Conservation (phyloP, 257 asterid genomes). For the Parsonsia alboflavescens region DNA sequence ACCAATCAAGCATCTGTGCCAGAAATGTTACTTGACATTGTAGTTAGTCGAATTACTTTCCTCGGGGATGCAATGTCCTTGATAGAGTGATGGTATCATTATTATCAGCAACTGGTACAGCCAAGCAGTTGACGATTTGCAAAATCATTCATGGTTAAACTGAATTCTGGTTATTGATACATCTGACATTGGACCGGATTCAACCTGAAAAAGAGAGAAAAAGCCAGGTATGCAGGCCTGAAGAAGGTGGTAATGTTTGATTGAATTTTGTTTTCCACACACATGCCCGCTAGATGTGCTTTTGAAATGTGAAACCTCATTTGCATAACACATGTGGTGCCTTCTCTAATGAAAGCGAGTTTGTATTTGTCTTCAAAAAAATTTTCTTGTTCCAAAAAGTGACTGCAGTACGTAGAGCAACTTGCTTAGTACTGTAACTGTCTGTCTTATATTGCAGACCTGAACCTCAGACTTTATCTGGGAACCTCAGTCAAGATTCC, state of each 20-base stretch:
- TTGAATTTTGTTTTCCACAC: slow-evolving; percentile 4
- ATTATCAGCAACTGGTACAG: not conserved
- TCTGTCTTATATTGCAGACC: slow-evolving; percentile 18
- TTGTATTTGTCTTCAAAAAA: slow-evolving; percentile 11
- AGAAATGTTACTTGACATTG: not conserved
- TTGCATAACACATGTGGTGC: slow-evolving; percentile 7
- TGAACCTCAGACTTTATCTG: slow-evolving; percentile 13
- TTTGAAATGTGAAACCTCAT: not conserved
- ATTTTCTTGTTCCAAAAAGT: slow-evolving; percentile 24
- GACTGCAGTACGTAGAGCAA: slow-evolving; percentile 17
- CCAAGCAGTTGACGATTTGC: not conserved
- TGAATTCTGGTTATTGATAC: not conserved
- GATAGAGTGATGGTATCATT: not conserved
- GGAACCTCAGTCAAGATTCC: slow-evolving; percentile 8
- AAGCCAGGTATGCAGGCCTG: not conserved
- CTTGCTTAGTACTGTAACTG: slow-evolving; percentile 25
- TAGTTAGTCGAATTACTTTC: slow-evolving; percentile 2
- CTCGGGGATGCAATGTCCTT: not conserved
- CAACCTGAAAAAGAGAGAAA: not conserved
- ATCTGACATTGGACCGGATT: not conserved
- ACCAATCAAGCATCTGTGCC: not conserved
- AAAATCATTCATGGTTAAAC: not conserved
- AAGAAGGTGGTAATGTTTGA: not conserved
- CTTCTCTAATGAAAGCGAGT: slow-evolving; percentile 11
- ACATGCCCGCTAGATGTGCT: slow-evolving; percentile 5